phyloP scores from a whole-genome alignment of 768 basidiomycete species.

The Kwoniella europaea region DNA sequence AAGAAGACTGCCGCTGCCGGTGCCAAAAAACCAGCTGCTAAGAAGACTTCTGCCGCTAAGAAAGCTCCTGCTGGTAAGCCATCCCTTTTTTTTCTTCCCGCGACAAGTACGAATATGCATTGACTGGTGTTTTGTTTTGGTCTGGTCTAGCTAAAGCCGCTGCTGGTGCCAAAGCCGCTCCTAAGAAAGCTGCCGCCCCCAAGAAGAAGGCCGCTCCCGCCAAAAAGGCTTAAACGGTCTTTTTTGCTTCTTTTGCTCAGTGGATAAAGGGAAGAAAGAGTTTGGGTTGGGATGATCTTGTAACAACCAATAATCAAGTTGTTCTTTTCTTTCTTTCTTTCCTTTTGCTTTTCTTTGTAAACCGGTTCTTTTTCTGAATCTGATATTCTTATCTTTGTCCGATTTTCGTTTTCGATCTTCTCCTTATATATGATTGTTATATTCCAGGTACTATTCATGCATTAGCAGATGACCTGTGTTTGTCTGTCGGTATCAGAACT shows the following conservation, averaged over 20 bases:
- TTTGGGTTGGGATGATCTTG: constrained; percentile 1
- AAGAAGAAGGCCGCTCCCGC: constrained; percentile 47
- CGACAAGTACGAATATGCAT: not conserved
- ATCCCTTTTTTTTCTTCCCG: not conserved
- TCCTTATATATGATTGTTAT: constrained; percentile 12
- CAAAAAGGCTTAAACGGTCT: constrained; percentile 40
- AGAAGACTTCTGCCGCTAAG: constrained; percentile 40
- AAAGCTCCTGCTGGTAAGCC: constrained; percentile 46
- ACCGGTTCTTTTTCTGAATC: not conserved
- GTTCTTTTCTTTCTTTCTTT: constrained; percentile 11
- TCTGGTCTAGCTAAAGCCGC: constrained; percentile 36
- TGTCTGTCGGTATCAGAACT: too few species aligned
- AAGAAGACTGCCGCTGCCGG: constrained; percentile 51
- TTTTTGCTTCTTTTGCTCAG: not conserved
- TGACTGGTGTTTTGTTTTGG: constrained; percentile 13
- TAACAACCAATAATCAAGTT: not conserved
- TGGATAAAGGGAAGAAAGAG: constrained; percentile 1
- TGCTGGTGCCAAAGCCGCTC: constrained; percentile 32
- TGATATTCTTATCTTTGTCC: constrained; percentile 1
- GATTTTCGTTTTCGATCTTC: constrained; percentile 34
- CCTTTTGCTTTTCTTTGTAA: constrained; percentile 17
- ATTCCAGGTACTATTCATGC: constrained; percentile 24
- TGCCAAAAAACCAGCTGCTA: constrained; percentile 34
- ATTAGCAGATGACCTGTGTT: constrained; percentile 26
- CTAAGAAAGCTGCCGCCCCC: constrained; percentile 47